Evolutionary conservation across 371 early-diverging fungal genomes (phyloP).

Genomic region (Mucor lusitanicus): DNA sequence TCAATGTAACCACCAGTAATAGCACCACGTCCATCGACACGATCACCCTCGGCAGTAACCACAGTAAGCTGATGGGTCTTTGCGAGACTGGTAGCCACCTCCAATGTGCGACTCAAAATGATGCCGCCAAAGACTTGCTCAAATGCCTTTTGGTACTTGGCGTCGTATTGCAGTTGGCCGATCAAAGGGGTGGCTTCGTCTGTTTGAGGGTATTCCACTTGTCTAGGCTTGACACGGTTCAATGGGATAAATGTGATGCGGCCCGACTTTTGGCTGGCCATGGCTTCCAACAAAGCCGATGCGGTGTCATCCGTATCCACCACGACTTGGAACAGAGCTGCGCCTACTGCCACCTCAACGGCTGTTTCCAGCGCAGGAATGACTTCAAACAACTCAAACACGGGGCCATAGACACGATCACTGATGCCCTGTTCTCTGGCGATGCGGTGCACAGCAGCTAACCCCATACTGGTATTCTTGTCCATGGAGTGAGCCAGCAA

Average conservation of each 20-base stretch:
- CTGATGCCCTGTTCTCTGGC: constrained; percentile 59
- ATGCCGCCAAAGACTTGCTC: constrained; percentile 89
- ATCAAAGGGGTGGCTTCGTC: constrained; percentile 88
- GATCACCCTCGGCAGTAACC: constrained; percentile 91
- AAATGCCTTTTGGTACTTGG: constrained; percentile 69
- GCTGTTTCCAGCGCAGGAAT: constrained; percentile 83
- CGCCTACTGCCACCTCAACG: constrained; percentile 91
- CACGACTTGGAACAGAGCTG: constrained; percentile 95
- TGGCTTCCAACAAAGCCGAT: constrained; percentile 69
- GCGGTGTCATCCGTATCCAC: constrained; percentile 96
- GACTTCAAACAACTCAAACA: constrained; percentile 91
- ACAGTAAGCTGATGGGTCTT: constrained; percentile 76
- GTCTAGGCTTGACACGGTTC: constrained; percentile 73
- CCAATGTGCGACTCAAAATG: constrained; percentile 86
- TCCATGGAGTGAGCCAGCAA: constrained; percentile 77
- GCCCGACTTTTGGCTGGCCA: constrained; percentile 78
- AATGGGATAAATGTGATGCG: constrained; percentile 98
- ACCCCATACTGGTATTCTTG: constrained; percentile 73
- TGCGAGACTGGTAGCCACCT: constrained; percentile 81
- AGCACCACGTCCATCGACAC: constrained; percentile 92
- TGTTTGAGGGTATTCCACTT: constrained; percentile 67
- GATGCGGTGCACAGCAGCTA: constrained; percentile 74
- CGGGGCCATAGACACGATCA: constrained; percentile 86
- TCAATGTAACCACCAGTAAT: constrained; percentile 93
- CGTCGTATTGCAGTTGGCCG: constrained; percentile 70